Base-by-base conservation (phyloP, 1,284 basidiomycete genomes). In the Naganishia cerealis region DNA sequence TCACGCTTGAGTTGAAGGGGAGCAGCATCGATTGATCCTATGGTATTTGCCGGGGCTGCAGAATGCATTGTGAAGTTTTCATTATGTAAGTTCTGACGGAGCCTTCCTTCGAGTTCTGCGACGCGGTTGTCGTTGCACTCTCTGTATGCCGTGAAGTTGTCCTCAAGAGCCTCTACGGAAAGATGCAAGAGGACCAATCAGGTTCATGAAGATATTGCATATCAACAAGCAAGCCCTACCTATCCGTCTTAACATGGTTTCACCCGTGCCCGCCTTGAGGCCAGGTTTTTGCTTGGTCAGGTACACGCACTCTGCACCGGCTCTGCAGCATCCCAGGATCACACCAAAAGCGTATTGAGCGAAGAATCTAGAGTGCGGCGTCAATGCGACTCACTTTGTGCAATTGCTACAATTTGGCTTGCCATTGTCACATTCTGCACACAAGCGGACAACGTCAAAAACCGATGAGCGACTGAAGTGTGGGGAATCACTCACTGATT, bases 241-340 rank as follows among this genome's bases (percentile, higher is more conserved):
- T 24, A 81, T 68, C 6, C 80, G 71, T 65, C 74, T 75, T 48
- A 76, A 71, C 76, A 78, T 79, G 29, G 78, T 79, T 29, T 73
- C 70, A 1, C 80, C 80, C 0, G 78, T 80, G 1, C 80, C 80
- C 0, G 79, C 75, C 16, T 78, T 75, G 36, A 81, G 67, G 1
- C 80, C 80, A 1, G 80, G 80, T 69, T 81, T 81, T 58, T 76
- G 75, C 70, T 78, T 79, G 57, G 76, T 69, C 12, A 78, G 75
- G 57, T 81, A 81, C 29, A 75, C 72, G 61, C 79, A 81, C 12
- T 76, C 76, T 9, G 67, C 57, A 1, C 77, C 76, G 38, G 73
- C 75, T 63, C 77, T 78, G 59, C 3, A 18, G 33, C 46, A 50
- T 2, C 16, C 2, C 21, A 33, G 21, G 43, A 43, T 2, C 4